Percentiles rank a stretch among this genome's conserved stretches.
Conservation (phyloP, 495 filamentous ascomycete genomes). For the Pyrenula massariospora region DNA sequence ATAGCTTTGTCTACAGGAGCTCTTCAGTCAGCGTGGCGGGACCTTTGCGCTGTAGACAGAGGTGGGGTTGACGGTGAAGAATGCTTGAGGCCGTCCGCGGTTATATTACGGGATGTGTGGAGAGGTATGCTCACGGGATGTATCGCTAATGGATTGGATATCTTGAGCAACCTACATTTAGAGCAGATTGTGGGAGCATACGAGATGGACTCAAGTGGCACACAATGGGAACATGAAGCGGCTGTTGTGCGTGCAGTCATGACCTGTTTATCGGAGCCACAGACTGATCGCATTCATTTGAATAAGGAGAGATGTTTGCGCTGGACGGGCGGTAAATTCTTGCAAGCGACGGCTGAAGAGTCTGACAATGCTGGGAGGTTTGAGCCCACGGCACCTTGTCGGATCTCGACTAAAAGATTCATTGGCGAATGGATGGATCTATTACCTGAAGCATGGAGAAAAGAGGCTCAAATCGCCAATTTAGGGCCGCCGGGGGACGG, state of each 20-base stretch:
- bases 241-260: slow-evolving; percentile 26
- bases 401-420: slow-evolving; percentile 12
- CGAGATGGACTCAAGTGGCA: slow-evolving; percentile 20
- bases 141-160: slow-evolving; percentile 29
- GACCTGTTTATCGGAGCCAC: slow-evolving; percentile 9
- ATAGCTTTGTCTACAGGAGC: slow-evolving; percentile 31
- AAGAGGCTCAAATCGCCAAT: slow-evolving; percentile 30
- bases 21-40: slow-evolving; percentile 34
- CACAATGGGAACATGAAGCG: slow-evolving; percentile 28
- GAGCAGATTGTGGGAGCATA: slow-evolving; percentile 35
- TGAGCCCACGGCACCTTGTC: slow-evolving; percentile 11
- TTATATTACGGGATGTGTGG: slow-evolving; percentile 30
- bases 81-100: slow-evolving; percentile 30
- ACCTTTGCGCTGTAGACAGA: slow-evolving; percentile 36
- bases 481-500: slow-evolving; percentile 20
- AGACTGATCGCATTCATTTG: slow-evolving; percentile 25
- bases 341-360: slow-evolving; percentile 35
- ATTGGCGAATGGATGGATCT: slow-evolving; percentile 42
- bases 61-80: slow-evolving; percentile 4
- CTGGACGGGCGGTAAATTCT: slow-evolving; percentile 40
- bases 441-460: slow-evolving; percentile 47
- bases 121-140: slow-evolving; percentile 32
- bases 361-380: slow-evolving; percentile 21
- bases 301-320: slow-evolving; percentile 28
- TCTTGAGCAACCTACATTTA: slow-evolving; percentile 34